Percentiles rank a stretch among this genome's conserved stretches.
Evolutionary conservation across 371 early-diverging fungal genomes (phyloP).

Genomic region (Gilbertella persicaria): DNA sequence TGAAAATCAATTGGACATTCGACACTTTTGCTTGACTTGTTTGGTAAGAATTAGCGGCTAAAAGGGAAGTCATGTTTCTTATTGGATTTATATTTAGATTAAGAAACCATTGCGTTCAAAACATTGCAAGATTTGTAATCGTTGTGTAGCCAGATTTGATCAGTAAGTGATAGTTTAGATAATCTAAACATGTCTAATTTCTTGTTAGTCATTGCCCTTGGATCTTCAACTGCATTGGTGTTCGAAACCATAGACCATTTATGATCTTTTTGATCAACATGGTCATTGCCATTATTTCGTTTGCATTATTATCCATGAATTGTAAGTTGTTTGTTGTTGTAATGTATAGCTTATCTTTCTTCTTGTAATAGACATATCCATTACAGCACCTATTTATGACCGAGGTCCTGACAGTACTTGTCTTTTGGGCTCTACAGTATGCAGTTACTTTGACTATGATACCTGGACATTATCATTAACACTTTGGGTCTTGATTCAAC

Average conservation of each 20-base stretch:
- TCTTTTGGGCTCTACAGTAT: conserved; percentile 61
- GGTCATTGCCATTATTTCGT: conserved; percentile 59
- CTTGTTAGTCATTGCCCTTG: conserved; percentile 91
- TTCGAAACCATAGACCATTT: conserved; percentile 84
- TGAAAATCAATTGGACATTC: conserved; percentile 66
- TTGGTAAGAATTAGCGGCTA: conserved; percentile 36
- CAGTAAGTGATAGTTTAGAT: conserved; percentile 65
- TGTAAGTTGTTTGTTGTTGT: too few species aligned
- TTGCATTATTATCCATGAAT: conserved; percentile 57
- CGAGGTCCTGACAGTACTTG: conserved; percentile 47
- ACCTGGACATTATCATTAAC: conserved; percentile 69
- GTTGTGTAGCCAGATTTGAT: conserved; percentile 98
- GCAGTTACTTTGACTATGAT: conserved; percentile 76
- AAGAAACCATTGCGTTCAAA: conserved; percentile 94
- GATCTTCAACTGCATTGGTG: conserved; percentile 91
- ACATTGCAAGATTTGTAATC: conserved; percentile 96
- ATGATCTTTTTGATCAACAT: conserved; percentile 73
- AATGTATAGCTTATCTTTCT: neutral
- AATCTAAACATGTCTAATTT: neutral
- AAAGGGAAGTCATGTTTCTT: neutral
- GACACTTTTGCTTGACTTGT: conserved; percentile 85
- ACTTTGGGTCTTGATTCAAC: conserved; percentile 74
- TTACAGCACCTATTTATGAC: conserved; percentile 28
- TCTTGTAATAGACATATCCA: conserved; percentile 22
- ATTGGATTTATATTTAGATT: conserved; percentile 35